phyloP scores from a whole-genome alignment of 1,284 basidiomycete genomes.

The Tremellales sp. region DNA sequence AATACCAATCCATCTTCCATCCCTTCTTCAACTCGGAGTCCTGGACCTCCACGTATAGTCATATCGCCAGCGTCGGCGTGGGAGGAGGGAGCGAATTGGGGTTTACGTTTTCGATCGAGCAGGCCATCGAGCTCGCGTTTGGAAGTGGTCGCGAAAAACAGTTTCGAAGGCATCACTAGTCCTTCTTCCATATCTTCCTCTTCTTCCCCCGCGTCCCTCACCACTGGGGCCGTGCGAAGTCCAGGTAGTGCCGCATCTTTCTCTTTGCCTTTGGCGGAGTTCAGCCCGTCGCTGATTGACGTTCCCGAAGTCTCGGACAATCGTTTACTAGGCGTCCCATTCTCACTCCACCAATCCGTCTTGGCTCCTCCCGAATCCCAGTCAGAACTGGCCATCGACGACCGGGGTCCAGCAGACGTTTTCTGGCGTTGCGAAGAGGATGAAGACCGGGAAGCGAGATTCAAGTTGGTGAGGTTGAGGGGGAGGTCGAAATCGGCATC shows the following conservation, averaged over 20 bases:
- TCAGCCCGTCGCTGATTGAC: conserved; percentile 32
- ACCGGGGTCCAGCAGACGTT: conserved; percentile 14
- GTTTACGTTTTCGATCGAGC: conserved; percentile 41
- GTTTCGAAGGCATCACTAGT: conserved; percentile 33
- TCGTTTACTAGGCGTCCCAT: conserved; percentile 15
- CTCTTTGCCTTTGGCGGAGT: conserved; percentile 3
- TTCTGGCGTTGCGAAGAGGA: conserved; percentile 16
- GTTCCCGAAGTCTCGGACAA: conserved; percentile 36
- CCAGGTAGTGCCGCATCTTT: neutral
- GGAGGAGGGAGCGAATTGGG: conserved; percentile 20
- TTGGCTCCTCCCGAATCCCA: conserved; percentile 28
- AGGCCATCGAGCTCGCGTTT: conserved; percentile 38
- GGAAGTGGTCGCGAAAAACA: conserved; percentile 32
- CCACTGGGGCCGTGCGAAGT: too few relatives aligned
- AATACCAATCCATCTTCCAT: conserved; percentile 47
- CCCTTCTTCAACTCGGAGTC: conserved; percentile 27
- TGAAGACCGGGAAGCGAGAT: conserved; percentile 30
- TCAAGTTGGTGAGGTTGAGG: conserved; percentile 38
- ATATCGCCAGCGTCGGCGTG: neutral
- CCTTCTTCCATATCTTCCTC: conserved; percentile 42
- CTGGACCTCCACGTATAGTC: conserved; percentile 4
- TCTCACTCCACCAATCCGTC: conserved; percentile 23
- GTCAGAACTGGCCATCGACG: conserved; percentile 28
- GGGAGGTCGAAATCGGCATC: conserved; percentile 43
- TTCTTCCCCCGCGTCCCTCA: conserved; percentile 18